Base-by-base conservation (phyloP, 164 flowering plant species). In the Berberis thunbergii region DNA sequence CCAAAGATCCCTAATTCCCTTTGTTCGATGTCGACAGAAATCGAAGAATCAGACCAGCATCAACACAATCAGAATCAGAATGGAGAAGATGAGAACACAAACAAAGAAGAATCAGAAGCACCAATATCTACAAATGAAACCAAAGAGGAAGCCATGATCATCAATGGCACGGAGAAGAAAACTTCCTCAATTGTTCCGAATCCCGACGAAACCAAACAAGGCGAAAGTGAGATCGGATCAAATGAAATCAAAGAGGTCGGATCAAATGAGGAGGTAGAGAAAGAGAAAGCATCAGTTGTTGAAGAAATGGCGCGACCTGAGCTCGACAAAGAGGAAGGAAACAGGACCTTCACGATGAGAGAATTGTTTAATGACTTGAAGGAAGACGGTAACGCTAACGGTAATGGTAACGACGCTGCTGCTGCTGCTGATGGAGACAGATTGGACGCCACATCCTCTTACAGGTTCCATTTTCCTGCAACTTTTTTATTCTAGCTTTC, bases 291-390 rank as follows among this genome's bases (percentile, higher is more conserved):
- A 3, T 72, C 62, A 4, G 44, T 62, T 8, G 65, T 58, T 4
- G 4, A 46, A 8, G 78, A 43, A 65, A 41, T 0, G 2, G 67
- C 56, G 52, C 44, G 54, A n/a, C 70, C 79, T 7, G 79, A 74
- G 79, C 77, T 75, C 43, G 69, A 59, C 4, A 78, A 78, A 48
- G 84, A 82, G 50, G 81, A 80, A 75, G 92, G 82, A 2, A 81
- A 68, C 64, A 73, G 85, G 53, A 78, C 90, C 1, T 90, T 90
- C 71, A 87, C 97, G 40, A 87, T 87, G 97, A 72, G 97, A 62
- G 91, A 90, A 60, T 72, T 87, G 73, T 75, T 87, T 65, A 77
- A 67, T 63, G 97, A 84, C 68, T 78, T 90, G 80, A 90, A 86
- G 78, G 86, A 78, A n/a, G 77, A 68, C 1, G 26, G 26, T 26